Base-by-base conservation (phyloP, 768 basidiomycete species). In the Xerocomellus chrysenteron region DNA sequence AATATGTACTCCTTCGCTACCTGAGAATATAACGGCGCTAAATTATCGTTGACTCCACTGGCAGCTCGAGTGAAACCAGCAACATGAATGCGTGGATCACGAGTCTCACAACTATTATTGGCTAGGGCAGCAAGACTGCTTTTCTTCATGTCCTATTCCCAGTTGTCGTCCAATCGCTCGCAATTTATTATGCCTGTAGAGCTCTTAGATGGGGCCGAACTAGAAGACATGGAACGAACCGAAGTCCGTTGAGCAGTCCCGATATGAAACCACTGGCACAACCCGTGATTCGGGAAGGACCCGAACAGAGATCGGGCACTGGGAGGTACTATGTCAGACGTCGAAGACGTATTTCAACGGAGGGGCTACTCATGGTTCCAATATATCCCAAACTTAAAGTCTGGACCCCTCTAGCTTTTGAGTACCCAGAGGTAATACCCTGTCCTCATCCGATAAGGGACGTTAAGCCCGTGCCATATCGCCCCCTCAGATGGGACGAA, bases 401-500 rank as follows among this genome's bases (percentile, higher is more conserved):
- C 61, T 87, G 86, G 86, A 73, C 58, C 1, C 80, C 85, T 32
- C 73, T 76, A 14, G 35, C 62, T 13, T 88, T 86, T 59, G 59
- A 66, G 7, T 88, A 83, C 62, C 87, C 87, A 1, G 52, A 67
- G 4, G 71, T 88, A 40, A 74, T 74, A 5, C 73, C 84, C 2
- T 76, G 75, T 55, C 58, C 70, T 13, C 50, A 59, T 13, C 67
- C 75, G 19, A 68, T 84, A 49, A 65, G 61, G 12, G 76, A 82
- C 13, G 72, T 83, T 30, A 77, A 80, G 59, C 85, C 85, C 2
- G 79, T 86, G 7, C 82, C 85, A 16, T 88, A 89, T 60, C 76
- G 87, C n/a, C 85, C 88, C 3, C 88, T 87, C 67, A 78, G 76
- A 52, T 81, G 81, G 76, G 86, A 86, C 17, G 72, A 79, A 42